Conservation (phyloP, 129 eudicot genomes). For the Chrysanthemum seticuspe region DNA sequence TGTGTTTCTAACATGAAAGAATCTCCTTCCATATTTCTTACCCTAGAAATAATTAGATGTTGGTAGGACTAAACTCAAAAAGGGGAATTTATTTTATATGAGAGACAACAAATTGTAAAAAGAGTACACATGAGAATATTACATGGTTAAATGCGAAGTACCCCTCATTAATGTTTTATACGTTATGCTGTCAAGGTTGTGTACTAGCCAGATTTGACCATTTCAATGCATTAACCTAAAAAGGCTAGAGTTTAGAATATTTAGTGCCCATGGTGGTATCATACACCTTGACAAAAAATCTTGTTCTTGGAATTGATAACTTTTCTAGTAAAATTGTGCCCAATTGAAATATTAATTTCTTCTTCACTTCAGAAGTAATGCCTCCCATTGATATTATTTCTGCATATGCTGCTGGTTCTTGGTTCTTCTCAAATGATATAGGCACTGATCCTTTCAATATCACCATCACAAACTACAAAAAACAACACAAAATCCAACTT, state of each 20-base stretch:
- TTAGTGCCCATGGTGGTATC: conserved; percentile 49
- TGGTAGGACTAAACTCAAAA: no score
- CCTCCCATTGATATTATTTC: conserved; percentile 84
- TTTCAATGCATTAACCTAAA: background rate
- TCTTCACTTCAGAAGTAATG: conserved; percentile 53
- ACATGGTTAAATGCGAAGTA: background rate
- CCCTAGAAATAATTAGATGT: no score
- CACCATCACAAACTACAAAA: conserved; percentile 80
- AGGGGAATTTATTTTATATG: no score
- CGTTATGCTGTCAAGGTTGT: background rate
- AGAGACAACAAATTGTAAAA: no score
- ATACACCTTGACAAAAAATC: conserved; percentile 72
- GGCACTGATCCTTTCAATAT: conserved; percentile 67
- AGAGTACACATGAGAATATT: conserved; percentile 3
- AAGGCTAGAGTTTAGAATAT: conserved; percentile 41
- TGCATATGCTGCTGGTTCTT: conserved; percentile 83
- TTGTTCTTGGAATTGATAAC: conserved; percentile 56
- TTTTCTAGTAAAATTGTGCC: conserved; percentile 59
- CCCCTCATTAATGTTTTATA: background rate
- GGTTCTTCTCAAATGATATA: conserved; percentile 71
- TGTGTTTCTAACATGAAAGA: no score
- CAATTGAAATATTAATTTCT: conserved; percentile 54
- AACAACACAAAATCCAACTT: background rate
- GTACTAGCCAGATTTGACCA: background rate
- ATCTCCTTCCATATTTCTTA: no score